Conservation (phyloP, 495 filamentous ascomycete species). For the Aspergillus saccharolyticus region DNA sequence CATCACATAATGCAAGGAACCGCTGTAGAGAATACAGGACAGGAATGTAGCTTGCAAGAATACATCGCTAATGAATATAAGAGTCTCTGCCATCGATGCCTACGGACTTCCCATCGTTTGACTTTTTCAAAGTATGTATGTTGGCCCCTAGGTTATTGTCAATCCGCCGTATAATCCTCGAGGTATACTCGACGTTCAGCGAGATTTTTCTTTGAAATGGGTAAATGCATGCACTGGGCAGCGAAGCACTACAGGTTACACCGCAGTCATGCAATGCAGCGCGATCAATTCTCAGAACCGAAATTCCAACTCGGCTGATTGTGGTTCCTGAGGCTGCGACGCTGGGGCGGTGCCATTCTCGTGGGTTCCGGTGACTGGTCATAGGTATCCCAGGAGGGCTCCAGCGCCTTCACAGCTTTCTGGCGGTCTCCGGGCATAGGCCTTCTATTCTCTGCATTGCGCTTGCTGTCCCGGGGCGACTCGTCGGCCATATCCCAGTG, state of each 20-base stretch:
- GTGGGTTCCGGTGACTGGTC: conserved; percentile 53
- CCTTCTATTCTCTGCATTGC: conserved; percentile 51
- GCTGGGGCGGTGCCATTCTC: conserved; percentile 21
- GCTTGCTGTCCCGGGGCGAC: conserved; percentile 38
- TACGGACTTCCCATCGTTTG: background rate
- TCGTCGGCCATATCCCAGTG: conserved; percentile 68
- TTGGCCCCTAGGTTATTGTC: background rate
- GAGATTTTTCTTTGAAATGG: background rate
- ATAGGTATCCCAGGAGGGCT: conserved; percentile 58
- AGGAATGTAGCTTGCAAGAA: background rate
- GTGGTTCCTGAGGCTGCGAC: conserved; percentile 14
- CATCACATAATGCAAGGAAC: background rate
- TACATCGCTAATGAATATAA: background rate
- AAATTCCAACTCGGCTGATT: conserved; percentile 20
- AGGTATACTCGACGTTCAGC: background rate
- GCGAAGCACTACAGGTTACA: background rate
- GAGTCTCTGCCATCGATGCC: background rate
- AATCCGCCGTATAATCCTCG: background rate
- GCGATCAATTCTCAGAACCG: conserved; percentile 8
- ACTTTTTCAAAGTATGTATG: background rate
- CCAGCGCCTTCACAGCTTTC: conserved; percentile 56
- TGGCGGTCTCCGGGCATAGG: conserved; percentile 36
- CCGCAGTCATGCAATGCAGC: background rate
- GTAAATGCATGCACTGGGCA: background rate
- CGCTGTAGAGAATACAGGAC: background rate